phyloP scores from a whole-genome alignment of 1,139 yeast genomes.

The Saccharomyces uvarum region DNA sequence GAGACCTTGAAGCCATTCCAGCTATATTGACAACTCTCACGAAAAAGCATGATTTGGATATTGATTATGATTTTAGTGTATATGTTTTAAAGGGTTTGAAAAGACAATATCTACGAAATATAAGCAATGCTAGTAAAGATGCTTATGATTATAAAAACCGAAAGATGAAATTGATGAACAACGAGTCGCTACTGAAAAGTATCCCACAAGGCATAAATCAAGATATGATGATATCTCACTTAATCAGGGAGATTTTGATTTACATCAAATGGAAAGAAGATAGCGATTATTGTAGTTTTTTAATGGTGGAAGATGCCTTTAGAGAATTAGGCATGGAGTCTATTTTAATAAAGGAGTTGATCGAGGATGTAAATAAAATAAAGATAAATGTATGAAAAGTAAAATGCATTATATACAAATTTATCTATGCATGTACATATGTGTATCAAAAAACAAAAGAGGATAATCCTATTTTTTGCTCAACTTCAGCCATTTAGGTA shows the following conservation, averaged over 20 bases:
- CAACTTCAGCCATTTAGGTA: constrained; percentile 36
- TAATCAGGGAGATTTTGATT: constrained; percentile 7
- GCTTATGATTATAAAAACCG: not conserved
- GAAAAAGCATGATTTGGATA: constrained; percentile 13
- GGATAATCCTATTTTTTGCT: constrained; percentile 28
- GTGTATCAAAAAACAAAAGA: not conserved
- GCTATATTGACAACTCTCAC: constrained; percentile 17
- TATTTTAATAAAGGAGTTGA: not conserved
- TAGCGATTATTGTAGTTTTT: constrained; percentile 12
- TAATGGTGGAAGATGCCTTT: constrained; percentile 9
- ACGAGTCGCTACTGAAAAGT: not conserved
- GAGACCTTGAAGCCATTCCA: constrained; percentile 22
- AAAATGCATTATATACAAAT: not conserved
- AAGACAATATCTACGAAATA: constrained; percentile 12
- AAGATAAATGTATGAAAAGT: not conserved
- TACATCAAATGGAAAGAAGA: constrained; percentile 9
- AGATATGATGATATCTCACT: not conserved
- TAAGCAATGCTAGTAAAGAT: not conserved
- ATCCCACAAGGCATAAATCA: not conserved
- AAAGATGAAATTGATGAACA: not conserved
- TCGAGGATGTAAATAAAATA: not conserved
- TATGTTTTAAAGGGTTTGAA: constrained; percentile 20
- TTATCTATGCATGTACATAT: not conserved
- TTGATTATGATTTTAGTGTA: constrained; percentile 6
- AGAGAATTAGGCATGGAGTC: constrained; percentile 4